Conservation (phyloP, 1,284 basidiomycete species). For the Phlebopus sp. region DNA sequence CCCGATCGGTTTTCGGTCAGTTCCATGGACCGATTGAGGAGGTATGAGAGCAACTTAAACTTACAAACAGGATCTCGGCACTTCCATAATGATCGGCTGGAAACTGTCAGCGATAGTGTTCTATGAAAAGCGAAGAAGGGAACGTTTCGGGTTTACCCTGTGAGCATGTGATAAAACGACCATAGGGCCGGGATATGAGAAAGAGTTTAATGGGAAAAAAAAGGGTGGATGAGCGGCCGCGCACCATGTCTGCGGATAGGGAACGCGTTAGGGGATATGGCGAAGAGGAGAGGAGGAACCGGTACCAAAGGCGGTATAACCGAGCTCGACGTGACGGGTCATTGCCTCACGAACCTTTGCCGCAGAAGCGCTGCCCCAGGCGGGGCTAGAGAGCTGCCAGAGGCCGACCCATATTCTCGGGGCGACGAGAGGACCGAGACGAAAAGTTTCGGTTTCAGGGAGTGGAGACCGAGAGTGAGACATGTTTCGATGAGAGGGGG, state of each 20-base stretch:
- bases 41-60: conserved; percentile 21
- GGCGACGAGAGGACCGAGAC: conserved; percentile 55
- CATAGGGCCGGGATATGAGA: conserved; percentile 6
- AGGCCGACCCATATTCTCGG: conserved; percentile 75
- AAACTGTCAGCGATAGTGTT: conserved; percentile 12
- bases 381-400: conserved; percentile 80
- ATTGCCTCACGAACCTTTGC: conserved; percentile 66
- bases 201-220: conserved; percentile 3
- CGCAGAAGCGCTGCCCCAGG: conserved; percentile 74
- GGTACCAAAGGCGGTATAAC: conserved; percentile 73
- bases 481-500: conserved; percentile 21
- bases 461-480: conserved; percentile 10
- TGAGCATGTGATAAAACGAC: conserved; percentile 5
- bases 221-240: too few relatives aligned
- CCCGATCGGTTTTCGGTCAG: conserved; percentile 10
- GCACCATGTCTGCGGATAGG: conserved; percentile 51
- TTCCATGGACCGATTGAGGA: background rate
- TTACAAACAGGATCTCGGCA: conserved; percentile 73
- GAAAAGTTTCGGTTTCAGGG: conserved; percentile 47
- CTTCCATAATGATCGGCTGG: conserved; percentile 81
- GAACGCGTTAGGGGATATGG: too few relatives aligned
- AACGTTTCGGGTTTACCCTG: conserved; percentile 17
- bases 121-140: background rate
- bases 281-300: background rate
- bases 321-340: conserved; percentile 58